A percentile compares a stretch with the other conserved stretches of the same genome.
Conservation (phyloP, 768 basidiomycete species). For the Trametes sanguinea region DNA sequence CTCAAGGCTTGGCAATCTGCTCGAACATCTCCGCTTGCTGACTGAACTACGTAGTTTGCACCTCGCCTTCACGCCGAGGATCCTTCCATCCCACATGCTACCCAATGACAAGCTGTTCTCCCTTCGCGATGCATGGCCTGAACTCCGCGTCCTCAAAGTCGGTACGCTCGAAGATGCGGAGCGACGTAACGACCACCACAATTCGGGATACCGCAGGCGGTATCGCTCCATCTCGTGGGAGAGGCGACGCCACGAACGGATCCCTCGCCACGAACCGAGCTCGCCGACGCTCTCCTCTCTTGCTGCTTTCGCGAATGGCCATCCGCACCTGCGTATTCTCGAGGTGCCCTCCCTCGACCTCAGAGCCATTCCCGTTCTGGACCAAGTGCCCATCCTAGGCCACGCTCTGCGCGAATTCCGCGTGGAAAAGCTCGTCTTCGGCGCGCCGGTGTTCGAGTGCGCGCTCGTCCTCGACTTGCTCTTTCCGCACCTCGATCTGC, state of each 20-base stretch:
- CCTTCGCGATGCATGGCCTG: background rate
- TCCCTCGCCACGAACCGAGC: too few species aligned
- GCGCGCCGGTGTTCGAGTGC: background rate
- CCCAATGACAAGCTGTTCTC: background rate
- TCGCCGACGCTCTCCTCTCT: constrained; percentile 20
- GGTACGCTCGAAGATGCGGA: background rate
- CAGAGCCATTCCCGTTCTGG: constrained; percentile 1
- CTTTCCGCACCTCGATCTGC: background rate
- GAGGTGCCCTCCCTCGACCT: background rate
- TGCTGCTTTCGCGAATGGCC: background rate
- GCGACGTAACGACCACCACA: too few species aligned
- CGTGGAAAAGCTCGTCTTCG: background rate
- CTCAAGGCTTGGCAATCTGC: too few species aligned
- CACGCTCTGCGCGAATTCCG: constrained; percentile 31
- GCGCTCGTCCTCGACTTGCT: background rate
- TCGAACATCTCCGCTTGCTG: too few species aligned
- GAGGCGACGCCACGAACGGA: too few species aligned
- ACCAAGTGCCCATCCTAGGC: constrained; percentile 12
- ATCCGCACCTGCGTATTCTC: background rate
- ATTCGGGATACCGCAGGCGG: too few species aligned
- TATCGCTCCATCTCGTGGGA: too few species aligned
- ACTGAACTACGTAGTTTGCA: background rate
- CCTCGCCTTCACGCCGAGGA: background rate
- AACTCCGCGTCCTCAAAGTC: background rate
- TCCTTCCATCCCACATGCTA: too few species aligned